Evolutionary conservation across 768 basidiomycete genomes (phyloP), one percentile per base, ranked within the genome.

Genomic region (Calvatia gigantea): DNA sequence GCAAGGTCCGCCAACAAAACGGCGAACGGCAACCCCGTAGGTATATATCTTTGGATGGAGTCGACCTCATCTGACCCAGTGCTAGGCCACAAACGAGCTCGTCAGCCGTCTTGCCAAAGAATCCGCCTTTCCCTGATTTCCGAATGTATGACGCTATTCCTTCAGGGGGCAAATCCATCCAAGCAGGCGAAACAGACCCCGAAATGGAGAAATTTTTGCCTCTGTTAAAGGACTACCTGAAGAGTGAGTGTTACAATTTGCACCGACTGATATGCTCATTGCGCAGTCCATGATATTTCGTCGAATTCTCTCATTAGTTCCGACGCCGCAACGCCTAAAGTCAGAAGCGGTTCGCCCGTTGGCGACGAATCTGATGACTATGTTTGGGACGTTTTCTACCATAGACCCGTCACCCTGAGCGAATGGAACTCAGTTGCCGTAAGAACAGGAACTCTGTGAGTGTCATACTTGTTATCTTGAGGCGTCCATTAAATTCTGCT

Each of bases 371-470:
- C 54, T n/a, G 47, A 46, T 25, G 90, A 91, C 61, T 92, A 89
- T 60, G 90, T 92, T 21, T 91, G 86, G 83, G 90, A 92, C 62
- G 81, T 92, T 19, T 92, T 91, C 64, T 91, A 89, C 61, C 87
- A 86, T 59, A 76, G 84, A 21, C 84, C 85, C 0, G 76, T 77
- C 17, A 77, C 82, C 9, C 66, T 82, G 37, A 75, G 75, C 15
- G 84, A 87, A 67, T 84, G 85, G 78, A 81, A 81, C 52, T 75
- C 79, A 17, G 49, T 63, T 25, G 75, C 73, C 6, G 75, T 74
- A 1, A 45, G 29, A 80, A 81, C 43, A 70, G 90, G 78, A 17
- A 90, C 82, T 0, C 64, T 88, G 89, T 91, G 67, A 48, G 81
- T 70, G 41, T 31, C n/a, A 43, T 57, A 9, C 27, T 41, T 38